phyloP scores from a whole-genome alignment of 2,329 filamentous ascomycete species.

The Colletotrichum sp. region DNA sequence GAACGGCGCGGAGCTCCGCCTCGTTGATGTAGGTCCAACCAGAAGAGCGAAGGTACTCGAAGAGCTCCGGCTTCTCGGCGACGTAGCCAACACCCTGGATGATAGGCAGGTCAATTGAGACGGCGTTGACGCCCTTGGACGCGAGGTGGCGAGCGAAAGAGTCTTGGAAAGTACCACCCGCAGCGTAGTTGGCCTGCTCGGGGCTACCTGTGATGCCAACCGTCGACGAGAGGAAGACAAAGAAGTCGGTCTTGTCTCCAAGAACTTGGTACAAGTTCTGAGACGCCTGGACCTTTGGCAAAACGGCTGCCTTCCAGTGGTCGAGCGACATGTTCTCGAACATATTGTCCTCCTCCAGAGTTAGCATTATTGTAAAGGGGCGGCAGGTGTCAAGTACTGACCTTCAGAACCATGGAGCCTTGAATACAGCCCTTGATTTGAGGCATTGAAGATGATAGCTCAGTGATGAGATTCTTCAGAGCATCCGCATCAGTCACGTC shows the following conservation, averaged over 20 bases:
- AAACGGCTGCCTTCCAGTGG: slow-evolving; percentile 17
- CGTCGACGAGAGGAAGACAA: slow-evolving; percentile 37
- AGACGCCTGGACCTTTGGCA: slow-evolving; percentile 38
- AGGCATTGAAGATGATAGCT: background rate
- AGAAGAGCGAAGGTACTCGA: slow-evolving; percentile 19
- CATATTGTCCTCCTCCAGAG: slow-evolving; percentile 7
- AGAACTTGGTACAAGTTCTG: slow-evolving; percentile 35
- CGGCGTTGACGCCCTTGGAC: slow-evolving; percentile 42
- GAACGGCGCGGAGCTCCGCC: slow-evolving; percentile 26
- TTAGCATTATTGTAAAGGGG: background rate
- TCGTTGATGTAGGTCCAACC: slow-evolving; percentile 25
- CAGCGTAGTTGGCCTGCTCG: slow-evolving; percentile 48
- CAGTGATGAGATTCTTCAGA: background rate
- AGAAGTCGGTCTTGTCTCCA: slow-evolving; percentile 33
- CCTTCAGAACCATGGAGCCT: slow-evolving; percentile 25
- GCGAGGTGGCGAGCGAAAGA: slow-evolving; percentile 44
- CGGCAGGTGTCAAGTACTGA: background rate
- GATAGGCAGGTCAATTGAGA: slow-evolving; percentile 56
- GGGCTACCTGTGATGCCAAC: slow-evolving; percentile 28
- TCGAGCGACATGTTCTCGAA: slow-evolving; percentile 20
- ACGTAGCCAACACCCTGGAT: slow-evolving; percentile 56
- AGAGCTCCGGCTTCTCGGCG: slow-evolving; percentile 44
- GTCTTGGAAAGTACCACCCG: slow-evolving; percentile 47
- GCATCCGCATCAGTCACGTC: slow-evolving; percentile 19
- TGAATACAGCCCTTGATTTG: slow-evolving; percentile 18